Evolutionary conservation across 2,329 filamentous ascomycete genomes (phyloP).

Genomic region (Apiospora kogelbergensis): DNA sequence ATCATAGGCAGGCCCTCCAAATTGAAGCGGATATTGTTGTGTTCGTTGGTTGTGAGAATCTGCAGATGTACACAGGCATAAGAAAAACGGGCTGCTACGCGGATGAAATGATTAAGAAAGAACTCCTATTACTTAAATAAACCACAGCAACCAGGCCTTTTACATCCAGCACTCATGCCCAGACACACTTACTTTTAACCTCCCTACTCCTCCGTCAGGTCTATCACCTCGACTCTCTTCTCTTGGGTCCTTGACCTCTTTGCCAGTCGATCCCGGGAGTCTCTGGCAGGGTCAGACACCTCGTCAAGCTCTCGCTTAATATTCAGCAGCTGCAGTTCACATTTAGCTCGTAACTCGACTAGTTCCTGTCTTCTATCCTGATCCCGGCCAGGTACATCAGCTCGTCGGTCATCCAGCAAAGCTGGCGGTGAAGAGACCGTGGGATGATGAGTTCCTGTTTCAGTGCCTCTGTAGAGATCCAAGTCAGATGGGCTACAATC

Average conservation of each 20-base stretch:
- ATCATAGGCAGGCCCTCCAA: too few relatives aligned
- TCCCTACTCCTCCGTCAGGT: neutral
- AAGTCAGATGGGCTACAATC: neutral
- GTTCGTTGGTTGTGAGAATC: too few relatives aligned
- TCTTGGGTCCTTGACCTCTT: neutral
- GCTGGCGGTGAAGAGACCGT: neutral
- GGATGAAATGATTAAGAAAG: too few relatives aligned
- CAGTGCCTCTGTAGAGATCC: neutral
- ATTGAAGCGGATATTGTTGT: too few relatives aligned
- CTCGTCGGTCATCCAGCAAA: neutral
- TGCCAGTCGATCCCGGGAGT: neutral
- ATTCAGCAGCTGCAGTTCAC: neutral
- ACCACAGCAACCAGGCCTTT: too few relatives aligned
- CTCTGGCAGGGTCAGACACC: neutral
- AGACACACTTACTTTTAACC: neutral
- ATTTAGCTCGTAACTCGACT: neutral
- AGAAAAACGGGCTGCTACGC: too few relatives aligned
- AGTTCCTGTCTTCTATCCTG: neutral
- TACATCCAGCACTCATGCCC: too few relatives aligned
- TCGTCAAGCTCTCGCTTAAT: neutral
- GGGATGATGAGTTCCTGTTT: neutral
- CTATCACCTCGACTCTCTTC: neutral
- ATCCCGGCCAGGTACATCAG: neutral
- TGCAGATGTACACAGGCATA: too few relatives aligned
- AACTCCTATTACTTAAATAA: too few relatives aligned